Evolutionary conservation across 306 rosid genomes (phyloP), one percentile per base, ranked within the genome.

Genomic region (Gleditsia sinensis): DNA sequence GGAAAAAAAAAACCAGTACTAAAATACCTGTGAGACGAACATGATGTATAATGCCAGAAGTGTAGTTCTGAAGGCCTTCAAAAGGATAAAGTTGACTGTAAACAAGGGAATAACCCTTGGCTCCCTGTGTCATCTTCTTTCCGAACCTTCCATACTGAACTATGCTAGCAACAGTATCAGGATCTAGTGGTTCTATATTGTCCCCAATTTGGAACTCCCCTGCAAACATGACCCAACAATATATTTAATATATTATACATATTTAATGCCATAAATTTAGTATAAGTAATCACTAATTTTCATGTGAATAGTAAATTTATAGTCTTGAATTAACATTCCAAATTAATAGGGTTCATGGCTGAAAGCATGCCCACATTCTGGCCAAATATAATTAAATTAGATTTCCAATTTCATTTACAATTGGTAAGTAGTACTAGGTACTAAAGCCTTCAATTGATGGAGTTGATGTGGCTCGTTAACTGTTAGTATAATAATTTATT

Each of bases 21-120:
- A 11, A 42, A 64, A 48, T 85, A 91, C 97, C 96, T 25, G 74
- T 82, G 69, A 94, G 91, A 71, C 87, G 91, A 86, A 89, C 97
- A 76, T 91, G 98, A 81, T 94, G 98, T 67, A 91, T 91, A 21
- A 94, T 94, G 71, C 98, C 98, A 32, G 97, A 91, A 76, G 98
- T 88, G 78, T 94, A 94, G 85, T 94, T 94, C 51, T 88, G 88
- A 64, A 94, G 96, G 78, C 94, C 97, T 81, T 94, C 82, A 85
- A 88, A 89, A 53, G 93, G 96, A 79, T 94, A 91, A 48, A 94
- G 88, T 70, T 91, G 97, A 83, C 81, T 88, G 70, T 94, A 94
- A 50, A 89, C 81, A 36, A 88, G 91, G 70, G 97, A 85, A 76
- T 86, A 73, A 63, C 97, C 97, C 34, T 20, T 74, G 34, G 89